Evolutionary conservation across 768 basidiomycete species (phyloP).

Genomic region (Rhodotorula toruloides): DNA sequence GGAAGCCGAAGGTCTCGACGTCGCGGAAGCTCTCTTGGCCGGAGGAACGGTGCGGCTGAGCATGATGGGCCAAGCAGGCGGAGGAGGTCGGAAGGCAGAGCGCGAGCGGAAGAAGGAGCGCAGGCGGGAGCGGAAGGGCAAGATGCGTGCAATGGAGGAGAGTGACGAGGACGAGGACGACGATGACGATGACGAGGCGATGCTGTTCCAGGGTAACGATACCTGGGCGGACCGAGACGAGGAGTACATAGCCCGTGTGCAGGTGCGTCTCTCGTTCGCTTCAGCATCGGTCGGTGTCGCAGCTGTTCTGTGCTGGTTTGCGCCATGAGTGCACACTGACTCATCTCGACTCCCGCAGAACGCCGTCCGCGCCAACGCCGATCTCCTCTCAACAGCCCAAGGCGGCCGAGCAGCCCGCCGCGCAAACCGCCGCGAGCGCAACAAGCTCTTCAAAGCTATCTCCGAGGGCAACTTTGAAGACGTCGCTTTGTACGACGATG

Average conservation of each 20-base stretch:
- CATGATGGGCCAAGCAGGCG: slow-evolving; percentile 10
- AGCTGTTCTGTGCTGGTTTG: too few species aligned
- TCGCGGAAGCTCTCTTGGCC: slow-evolving; percentile 26
- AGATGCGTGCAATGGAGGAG: slow-evolving; percentile 16
- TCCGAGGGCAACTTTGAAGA: slow-evolving; percentile 30
- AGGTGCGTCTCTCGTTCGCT: slow-evolving; percentile 3
- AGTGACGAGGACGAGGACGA: slow-evolving; percentile 1
- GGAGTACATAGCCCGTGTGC: slow-evolving; percentile 25
- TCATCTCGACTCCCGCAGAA: background rate
- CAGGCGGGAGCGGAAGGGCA: slow-evolving; percentile 27
- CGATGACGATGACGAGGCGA: slow-evolving; percentile 15
- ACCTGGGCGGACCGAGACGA: slow-evolving; percentile 37
- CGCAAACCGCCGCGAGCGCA: slow-evolving; percentile 34
- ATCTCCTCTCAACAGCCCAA: slow-evolving; percentile 17
- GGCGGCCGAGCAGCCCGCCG: slow-evolving; percentile 15
- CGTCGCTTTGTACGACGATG: slow-evolving; percentile 29
- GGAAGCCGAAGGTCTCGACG: slow-evolving; percentile 21
- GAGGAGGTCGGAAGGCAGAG: slow-evolving; percentile 11
- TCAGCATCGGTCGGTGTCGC: background rate
- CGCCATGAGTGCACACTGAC: background rate
- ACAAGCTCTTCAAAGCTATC: slow-evolving; percentile 37
- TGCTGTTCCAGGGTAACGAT: slow-evolving; percentile 12
- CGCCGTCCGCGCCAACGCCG: slow-evolving; percentile 20
- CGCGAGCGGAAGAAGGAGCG: slow-evolving; percentile 25
- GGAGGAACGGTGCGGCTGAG: slow-evolving; percentile 23